These are phyloP conservation scores for Lactifluus piperatus DNA, from an alignment of 768 basidiomycete species.

Conservation along the genomic window DNA sequence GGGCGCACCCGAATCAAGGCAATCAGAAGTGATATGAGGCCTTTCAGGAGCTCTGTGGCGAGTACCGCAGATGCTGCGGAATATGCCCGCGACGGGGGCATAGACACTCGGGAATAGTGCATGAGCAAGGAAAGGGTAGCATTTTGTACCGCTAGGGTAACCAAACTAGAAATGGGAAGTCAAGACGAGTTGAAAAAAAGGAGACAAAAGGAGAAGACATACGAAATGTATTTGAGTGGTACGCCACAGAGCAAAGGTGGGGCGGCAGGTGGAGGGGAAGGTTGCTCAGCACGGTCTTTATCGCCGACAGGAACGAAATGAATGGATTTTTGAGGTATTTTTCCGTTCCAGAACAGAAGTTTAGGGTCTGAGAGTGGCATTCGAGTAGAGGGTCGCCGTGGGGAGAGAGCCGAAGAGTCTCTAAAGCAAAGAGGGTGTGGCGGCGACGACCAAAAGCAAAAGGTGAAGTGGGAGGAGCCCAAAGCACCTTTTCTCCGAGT, in stretches of 20 bases:
- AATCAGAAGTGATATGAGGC: constrained; percentile 75
- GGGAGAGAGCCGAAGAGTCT: no score
- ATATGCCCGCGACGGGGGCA: constrained; percentile 66
- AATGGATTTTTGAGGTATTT: constrained; percentile 1
- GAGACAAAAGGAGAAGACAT: constrained; percentile 26
- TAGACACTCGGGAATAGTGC: constrained; percentile 89
- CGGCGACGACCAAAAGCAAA: no score
- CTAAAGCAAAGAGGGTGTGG: no score
- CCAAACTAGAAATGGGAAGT: constrained; percentile 39
- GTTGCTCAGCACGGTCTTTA: neutral
- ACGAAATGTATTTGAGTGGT: constrained; percentile 77
- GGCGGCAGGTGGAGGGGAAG: constrained; percentile 29
- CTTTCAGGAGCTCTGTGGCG: constrained; percentile 90
- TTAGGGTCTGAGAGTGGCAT: constrained; percentile 13
- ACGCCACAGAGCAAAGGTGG: constrained; percentile 57
- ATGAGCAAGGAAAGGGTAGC: constrained; percentile 86
- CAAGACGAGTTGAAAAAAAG: neutral
- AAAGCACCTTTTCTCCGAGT: no score
- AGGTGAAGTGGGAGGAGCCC: no score
- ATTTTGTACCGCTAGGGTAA: constrained; percentile 89
- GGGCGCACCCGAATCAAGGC: constrained; percentile 61
- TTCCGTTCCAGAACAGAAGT: constrained; percentile 14
- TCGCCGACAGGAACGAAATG: constrained; percentile 6
- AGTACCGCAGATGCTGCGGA: constrained; percentile 93
- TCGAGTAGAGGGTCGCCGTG: neutral